These are phyloP conservation scores for Phytophthora brassicae DNA, from an alignment of 352 stramenopile genomes.

Conservation along the genomic window DNA sequence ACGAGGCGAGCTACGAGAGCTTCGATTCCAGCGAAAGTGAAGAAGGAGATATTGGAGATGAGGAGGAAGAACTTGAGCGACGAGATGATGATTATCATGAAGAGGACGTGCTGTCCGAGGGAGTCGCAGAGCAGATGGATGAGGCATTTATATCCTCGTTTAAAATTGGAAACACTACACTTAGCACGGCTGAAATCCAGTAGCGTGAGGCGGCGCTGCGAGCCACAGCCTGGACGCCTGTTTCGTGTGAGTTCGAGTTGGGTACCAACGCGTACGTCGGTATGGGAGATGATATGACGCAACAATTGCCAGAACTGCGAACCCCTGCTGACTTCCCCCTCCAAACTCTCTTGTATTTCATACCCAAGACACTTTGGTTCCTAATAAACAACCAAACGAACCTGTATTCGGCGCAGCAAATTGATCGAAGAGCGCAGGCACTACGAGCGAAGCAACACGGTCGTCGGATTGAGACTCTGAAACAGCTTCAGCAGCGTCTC, in stretches of 20 bases:
- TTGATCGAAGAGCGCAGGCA: neutral
- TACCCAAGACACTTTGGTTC: neutral
- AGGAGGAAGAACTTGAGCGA: too few species aligned
- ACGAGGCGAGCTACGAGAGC: neutral
- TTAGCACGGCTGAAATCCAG: neutral
- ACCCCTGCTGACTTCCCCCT: neutral
- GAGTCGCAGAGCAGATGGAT: neutral
- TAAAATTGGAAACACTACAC: neutral
- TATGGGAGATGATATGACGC: too few species aligned
- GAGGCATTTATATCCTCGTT: neutral
- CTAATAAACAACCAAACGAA: neutral
- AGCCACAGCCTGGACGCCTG: neutral
- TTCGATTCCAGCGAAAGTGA: neutral
- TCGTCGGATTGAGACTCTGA: neutral
- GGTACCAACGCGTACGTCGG: too few species aligned
- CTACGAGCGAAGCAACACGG: neutral
- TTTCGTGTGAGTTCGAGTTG: neutral
- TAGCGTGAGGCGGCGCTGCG: neutral
- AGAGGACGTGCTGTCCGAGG: neutral
- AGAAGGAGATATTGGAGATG: neutral
- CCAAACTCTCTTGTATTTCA: neutral
- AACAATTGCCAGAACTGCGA: too few species aligned
- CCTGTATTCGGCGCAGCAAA: too few species aligned
- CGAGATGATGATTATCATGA: too few species aligned
- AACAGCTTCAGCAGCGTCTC: neutral